Evolutionary conservation across 345 rosid genomes (phyloP).

Genomic region (Arabidopsis suecica): DNA sequence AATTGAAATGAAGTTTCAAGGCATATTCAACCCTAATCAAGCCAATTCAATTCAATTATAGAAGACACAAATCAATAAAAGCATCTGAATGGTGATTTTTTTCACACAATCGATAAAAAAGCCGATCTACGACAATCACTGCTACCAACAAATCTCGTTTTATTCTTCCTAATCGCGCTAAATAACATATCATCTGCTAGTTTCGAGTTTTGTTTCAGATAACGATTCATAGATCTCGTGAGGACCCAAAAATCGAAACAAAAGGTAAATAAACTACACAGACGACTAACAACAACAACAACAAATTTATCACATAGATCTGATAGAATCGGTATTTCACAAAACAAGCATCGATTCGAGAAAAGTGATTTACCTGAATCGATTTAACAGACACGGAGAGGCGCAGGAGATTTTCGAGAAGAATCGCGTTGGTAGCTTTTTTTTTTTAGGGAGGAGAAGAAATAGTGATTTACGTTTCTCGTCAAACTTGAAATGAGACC

Average conservation of each 20-base stretch:
- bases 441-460: not conserved
- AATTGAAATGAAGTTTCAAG: not conserved
- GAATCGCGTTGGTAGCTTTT: not conserved
- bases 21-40: not conserved
- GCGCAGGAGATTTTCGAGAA: constrained; percentile 11
- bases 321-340: not conserved
- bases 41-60: not conserved
- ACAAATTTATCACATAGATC: constrained; percentile 15
- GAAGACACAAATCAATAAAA: not conserved
- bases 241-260: not conserved
- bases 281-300: not conserved
- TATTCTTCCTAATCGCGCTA: not conserved
- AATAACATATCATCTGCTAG: not conserved
- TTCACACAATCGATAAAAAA: not conserved
- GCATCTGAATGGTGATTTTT: not conserved
- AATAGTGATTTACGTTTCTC: not conserved
- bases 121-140: not conserved
- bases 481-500: not conserved
- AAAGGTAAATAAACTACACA: not conserved
- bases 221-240: constrained; percentile 35
- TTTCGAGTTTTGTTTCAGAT: not conserved
- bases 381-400: constrained; percentile 21
- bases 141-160: not conserved
- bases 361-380: constrained; percentile 34
- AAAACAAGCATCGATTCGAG: not conserved